A percentile compares a stretch with the other conserved stretches of the same genome.
These are phyloP conservation scores for Kalmusia sp. DNA, from an alignment of 2,329 filamentous ascomycete genomes.

Conservation along the genomic window DNA sequence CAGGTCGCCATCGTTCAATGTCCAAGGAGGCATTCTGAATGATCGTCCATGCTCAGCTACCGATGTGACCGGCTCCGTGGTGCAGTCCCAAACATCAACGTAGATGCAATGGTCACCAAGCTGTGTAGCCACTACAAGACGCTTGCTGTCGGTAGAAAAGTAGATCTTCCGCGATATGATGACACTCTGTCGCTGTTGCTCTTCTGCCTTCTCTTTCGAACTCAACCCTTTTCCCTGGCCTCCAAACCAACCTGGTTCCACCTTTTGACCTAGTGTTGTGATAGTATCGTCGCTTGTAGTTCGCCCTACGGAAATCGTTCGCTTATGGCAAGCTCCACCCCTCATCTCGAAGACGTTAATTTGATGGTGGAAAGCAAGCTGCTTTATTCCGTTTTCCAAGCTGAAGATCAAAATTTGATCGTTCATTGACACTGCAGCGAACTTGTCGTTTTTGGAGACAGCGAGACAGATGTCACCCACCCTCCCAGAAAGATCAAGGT, in stretches of 20 bases:
- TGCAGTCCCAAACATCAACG: conserved; percentile 35
- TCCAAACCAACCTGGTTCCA: conserved; percentile 29
- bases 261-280: conserved; percentile 3
- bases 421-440: conserved; percentile 26
- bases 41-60: conserved; percentile 34
- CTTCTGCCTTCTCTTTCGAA: conserved; percentile 35
- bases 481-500: conserved; percentile 21
- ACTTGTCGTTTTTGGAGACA: conserved; percentile 32
- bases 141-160: conserved; percentile 42
- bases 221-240: conserved; percentile 23
- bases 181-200: conserved; percentile 31
- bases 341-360: conserved; percentile 32
- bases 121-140: conserved; percentile 43
- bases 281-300: conserved; percentile 22
- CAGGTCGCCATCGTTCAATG: conserved; percentile 43
- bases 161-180: conserved; percentile 41
- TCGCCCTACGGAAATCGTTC: conserved; percentile 26
- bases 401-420: conserved; percentile 29
- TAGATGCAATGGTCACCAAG: conserved; percentile 40
- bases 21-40: conserved; percentile 38
- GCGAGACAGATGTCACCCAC: conserved; percentile 22
- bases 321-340: conserved; percentile 26
- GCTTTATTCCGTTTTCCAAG: conserved; percentile 26
- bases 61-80: conserved; percentile 30
- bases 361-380: conserved; percentile 31